Conservation (phyloP, 768 basidiomycete species). For the Leccinum longicurvipes region DNA sequence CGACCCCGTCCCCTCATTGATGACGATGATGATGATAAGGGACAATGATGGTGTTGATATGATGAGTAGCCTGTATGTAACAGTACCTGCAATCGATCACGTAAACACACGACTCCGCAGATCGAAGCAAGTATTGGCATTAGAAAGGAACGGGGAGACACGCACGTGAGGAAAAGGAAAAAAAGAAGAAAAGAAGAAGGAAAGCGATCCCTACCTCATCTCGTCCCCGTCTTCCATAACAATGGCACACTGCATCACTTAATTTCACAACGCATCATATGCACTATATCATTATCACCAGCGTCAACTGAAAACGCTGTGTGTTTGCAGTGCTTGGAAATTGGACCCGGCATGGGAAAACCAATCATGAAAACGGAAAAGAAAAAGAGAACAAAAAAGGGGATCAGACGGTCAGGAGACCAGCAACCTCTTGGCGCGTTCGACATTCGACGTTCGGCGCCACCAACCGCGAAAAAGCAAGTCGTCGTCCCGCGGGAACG, state of each 20-base stretch:
- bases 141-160: neutral
- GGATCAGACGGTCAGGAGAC: neutral
- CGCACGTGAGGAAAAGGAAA: neutral
- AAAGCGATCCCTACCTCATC: neutral
- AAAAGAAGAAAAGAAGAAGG: neutral
- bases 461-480: neutral
- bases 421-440: neutral
- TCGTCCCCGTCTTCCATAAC: slow-evolving; percentile 20
- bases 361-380: neutral
- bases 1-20: slow-evolving; percentile 12
- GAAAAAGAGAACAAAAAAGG: neutral
- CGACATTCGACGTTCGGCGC: neutral
- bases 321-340: slow-evolving; percentile 1
- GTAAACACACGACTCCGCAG: slow-evolving; percentile 26
- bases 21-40: neutral
- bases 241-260: slow-evolving; percentile 22
- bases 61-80: neutral
- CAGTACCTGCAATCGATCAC: neutral
- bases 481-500: neutral
- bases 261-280: slow-evolving; percentile 16
- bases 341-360: neutral
- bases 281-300: no score
- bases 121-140: slow-evolving; percentile 18
- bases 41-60: neutral
- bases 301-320: no score